A percentile compares a stretch with the other conserved stretches of the same genome.
Evolutionary conservation across 805 yeast species (phyloP).

Genomic region (Nakazawaea pomicola): DNA sequence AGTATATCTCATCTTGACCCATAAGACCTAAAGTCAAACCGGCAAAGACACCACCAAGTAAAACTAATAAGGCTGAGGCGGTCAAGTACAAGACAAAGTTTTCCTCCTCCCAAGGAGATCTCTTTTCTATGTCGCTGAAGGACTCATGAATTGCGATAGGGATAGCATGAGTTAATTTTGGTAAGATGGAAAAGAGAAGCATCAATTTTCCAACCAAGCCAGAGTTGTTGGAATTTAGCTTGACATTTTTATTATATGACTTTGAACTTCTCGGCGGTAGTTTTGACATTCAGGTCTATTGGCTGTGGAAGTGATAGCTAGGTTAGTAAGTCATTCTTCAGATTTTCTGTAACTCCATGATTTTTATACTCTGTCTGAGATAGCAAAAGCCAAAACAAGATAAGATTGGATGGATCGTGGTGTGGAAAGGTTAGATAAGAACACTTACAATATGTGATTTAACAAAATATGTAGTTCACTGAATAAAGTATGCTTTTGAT

Average conservation of each 20-base stretch:
- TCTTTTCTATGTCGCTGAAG: slow-evolving; percentile 9
- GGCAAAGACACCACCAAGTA: slow-evolving; percentile 87
- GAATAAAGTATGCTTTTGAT: too few species aligned
- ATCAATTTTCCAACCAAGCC: slow-evolving; percentile 5
- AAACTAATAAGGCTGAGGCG: slow-evolving; percentile 56
- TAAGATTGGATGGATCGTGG: too few species aligned
- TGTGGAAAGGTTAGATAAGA: too few species aligned
- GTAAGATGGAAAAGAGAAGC: slow-evolving; percentile 20
- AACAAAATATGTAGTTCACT: too few species aligned
- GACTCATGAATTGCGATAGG: slow-evolving; percentile 17
- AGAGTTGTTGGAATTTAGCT: slow-evolving; percentile 1
- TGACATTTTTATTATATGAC: slow-evolving; percentile 6
- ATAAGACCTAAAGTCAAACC: slow-evolving; percentile 91
- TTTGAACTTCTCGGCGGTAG: slow-evolving; percentile 10
- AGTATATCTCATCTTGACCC: slow-evolving; percentile 97
- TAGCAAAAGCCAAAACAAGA: too few species aligned
- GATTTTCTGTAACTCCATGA: too few species aligned
- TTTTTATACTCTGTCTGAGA: background rate
- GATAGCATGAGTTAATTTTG: slow-evolving; percentile 19
- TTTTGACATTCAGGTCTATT: slow-evolving; percentile 12
- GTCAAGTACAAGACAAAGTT: slow-evolving; percentile 43
- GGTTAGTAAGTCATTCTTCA: too few species aligned
- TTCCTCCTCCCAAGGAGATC: slow-evolving; percentile 20
- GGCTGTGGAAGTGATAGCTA: too few species aligned
- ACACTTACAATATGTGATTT: too few species aligned